phyloP scores from a whole-genome alignment of 805 yeast species.

The Metschnikowia chrysomelidarum region DNA sequence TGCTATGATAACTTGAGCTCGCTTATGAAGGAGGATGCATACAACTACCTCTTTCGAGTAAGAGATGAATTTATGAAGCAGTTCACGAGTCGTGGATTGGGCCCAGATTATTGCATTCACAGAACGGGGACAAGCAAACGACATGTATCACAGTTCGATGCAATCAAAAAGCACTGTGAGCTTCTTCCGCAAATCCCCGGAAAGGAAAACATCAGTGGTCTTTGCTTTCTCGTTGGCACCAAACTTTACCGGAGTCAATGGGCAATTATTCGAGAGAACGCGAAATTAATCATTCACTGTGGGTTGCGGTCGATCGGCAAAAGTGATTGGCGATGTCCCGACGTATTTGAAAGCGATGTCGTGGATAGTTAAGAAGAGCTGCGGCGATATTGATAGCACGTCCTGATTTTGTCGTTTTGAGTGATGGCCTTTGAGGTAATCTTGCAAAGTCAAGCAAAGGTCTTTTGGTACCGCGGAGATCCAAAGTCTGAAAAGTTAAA shows the following conservation, averaged over 20 bases:
- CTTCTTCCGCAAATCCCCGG: conserved; percentile 31
- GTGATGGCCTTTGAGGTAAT: too few relatives aligned
- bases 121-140: conserved; percentile 4
- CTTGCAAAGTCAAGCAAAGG: too few relatives aligned
- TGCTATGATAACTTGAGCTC: conserved; percentile 22
- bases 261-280: conserved; percentile 43
- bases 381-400: too few relatives aligned
- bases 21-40: conserved; percentile 36
- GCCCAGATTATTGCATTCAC: conserved; percentile 13
- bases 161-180: conserved; percentile 33
- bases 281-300: conserved; percentile 41
- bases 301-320: conserved; percentile 42
- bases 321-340: conserved; percentile 30
- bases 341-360: conserved; percentile 29
- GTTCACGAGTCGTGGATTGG: conserved; percentile 5
- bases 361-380: too few relatives aligned
- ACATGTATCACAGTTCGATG: conserved; percentile 26
- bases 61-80: conserved; percentile 29
- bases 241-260: conserved; percentile 38
- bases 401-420: too few relatives aligned
- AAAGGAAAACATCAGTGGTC: conserved; percentile 40
- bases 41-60: conserved; percentile 33
- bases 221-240: conserved; percentile 41
- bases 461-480: too few relatives aligned
- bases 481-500: too few relatives aligned